Evolutionary conservation across 371 early-diverging fungal genomes (phyloP), one percentile per base, ranked within the genome.

Genomic region (Dichotomocladium elegans): DNA sequence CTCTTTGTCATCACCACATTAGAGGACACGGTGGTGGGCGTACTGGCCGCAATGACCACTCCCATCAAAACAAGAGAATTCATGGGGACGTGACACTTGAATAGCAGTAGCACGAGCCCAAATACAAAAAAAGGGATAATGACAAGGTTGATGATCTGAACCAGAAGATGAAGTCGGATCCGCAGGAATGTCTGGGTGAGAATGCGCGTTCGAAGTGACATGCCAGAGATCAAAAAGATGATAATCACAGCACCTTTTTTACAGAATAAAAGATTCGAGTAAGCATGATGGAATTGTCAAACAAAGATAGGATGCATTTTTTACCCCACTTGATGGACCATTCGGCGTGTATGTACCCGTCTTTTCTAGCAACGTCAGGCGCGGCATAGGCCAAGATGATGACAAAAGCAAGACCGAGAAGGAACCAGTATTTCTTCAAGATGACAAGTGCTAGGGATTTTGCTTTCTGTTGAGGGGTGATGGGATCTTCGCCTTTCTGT

Each of bases 1-100:
- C 79, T 79, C 55, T 79, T 80, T 12, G 88, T 88, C 86, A 86
- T 86, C 58, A 86, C 76, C 6, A 83, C 85, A 61, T 86, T 86
- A 42, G 88, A 86, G 10, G 85, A 82, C 41, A 88, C 82, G 6
- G 88, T 88, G 0, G 88, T 86, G 1, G 86, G 86, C 1, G 81
- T 83, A 14, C 79, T 73, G n/a, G 77, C 76, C 27, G 81, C 79
- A 44, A 87, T 78, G 4, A 84, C 73, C 43, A 87, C 58, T 8
- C 86, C 88, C 21, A 77, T 74, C 41, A 82, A 54, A 0, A 87
- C 62, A 4, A 74, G 67, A 3, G 64, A 60, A 34, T 85, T 79
- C 55, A 87, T 66, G 1, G 65, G 48, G 24, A 77, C 64, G 31
- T 66, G 63, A 6, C 65, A 15, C 35, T 61, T 57, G 27, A 68